Percentiles rank a stretch among this genome's conserved stretches.
These are phyloP conservation scores for Russula abietina DNA, from an alignment of 768 basidiomycete species.

Conservation along the genomic window DNA sequence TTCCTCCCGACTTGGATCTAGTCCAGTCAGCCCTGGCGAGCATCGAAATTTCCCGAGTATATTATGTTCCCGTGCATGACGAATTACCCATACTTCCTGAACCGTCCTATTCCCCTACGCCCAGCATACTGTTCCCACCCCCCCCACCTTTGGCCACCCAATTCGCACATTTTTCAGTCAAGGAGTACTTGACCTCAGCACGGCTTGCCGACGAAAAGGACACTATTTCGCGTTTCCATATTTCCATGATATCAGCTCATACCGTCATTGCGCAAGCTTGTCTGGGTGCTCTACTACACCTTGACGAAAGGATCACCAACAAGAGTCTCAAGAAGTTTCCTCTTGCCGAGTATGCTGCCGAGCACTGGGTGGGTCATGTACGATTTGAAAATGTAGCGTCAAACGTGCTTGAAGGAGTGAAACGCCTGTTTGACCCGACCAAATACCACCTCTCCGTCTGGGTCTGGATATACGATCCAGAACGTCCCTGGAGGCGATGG, in stretches of 20 bases:
- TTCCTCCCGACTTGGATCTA: too few species aligned
- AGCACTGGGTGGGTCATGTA: not conserved
- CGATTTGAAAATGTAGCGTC: not conserved
- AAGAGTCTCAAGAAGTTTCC: not conserved
- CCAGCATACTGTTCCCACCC: too few species aligned
- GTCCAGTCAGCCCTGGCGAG: too few species aligned
- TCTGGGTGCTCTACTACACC: not conserved
- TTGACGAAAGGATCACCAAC: not conserved
- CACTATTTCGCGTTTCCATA: not conserved
- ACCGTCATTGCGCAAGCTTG: not conserved
- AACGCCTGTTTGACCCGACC: not conserved
- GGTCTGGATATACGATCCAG: slow-evolving; percentile 1
- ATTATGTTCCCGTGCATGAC: too few species aligned
- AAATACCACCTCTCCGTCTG: not conserved
- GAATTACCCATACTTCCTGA: too few species aligned
- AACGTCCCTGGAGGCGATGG: too few species aligned
- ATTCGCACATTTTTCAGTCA: slow-evolving; percentile 15
- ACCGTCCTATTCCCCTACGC: too few species aligned
- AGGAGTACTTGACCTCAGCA: slow-evolving; percentile 4
- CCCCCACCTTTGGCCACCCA: not conserved
- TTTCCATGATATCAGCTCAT: not conserved
- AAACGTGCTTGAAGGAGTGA: not conserved
- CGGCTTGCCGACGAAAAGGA: not conserved
- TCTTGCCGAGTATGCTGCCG: not conserved
- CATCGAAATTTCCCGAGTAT: too few species aligned